Base-by-base conservation (phyloP, 441 rosid species). In the Omphalea diandra region DNA sequence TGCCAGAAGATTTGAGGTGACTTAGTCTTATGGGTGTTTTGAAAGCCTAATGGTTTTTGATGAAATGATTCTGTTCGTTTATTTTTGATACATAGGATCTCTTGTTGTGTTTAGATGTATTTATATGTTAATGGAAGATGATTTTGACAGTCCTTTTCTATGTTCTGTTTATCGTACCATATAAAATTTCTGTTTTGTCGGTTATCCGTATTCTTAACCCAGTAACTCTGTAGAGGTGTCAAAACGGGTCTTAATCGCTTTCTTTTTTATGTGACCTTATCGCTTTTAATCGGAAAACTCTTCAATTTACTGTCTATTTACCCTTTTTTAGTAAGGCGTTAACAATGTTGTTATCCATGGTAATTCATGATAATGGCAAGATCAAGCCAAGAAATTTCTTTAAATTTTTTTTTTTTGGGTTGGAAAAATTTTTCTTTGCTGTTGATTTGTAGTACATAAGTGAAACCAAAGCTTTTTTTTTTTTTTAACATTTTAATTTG, bases 121-220 rank as follows among this genome's bases (percentile, higher is more conserved):
- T 40, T 32, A 24, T 35, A 14, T 18, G 22, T 33, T 8, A 22
- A 61, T 63, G 35, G 69, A 63, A 44, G 70, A 67, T 67, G 77
- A 80, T 68, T 69, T 57, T 73, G 89, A 80, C 80, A 40, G 69
- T 75, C 73, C 60, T 26, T 64, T 75, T 70, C 31, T 68, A 62
- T 53, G 32, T 55, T 72, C 40, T 46, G 24, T 66, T 60, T 7
- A 32, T 35, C 68, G 65, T 59, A 54, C 41, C 18, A 31, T 44
- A 10, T 17, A n/a, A 9, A 44, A 74, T 61, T 46, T 72, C 31
- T 56, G 18, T 55, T 77, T 77, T 74, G 83, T 81, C 82, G 75
- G 79, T 79, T 77, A 71, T 74, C 68, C 31, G 62, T 63, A 79
- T 74, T 70, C 31, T 65, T 63, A 79, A 58, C 75, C 32, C 57